Base-by-base conservation (phyloP, 331 rosid genomes). In the Quercus phellos region DNA sequence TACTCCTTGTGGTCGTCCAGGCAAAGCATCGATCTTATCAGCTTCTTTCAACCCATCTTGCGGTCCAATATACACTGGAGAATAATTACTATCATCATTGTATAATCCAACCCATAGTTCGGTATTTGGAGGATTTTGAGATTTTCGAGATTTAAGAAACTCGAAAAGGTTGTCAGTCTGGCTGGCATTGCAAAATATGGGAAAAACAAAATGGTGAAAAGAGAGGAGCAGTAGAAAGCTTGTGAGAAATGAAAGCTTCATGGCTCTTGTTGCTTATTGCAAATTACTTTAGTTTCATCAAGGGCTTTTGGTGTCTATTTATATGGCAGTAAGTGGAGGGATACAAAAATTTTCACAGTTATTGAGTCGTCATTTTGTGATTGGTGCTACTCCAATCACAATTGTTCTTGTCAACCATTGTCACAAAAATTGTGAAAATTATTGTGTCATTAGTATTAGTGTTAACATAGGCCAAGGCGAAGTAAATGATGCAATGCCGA, bases 1-100 rank as follows among this genome's bases (percentile, higher is more conserved):
- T n/a, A 81, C 88, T 5, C 77, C 90, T 43, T 71, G 10, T 0
- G 94, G 90, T 50, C 88, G 87, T 55, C 94, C 94, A 1, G 90
- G 94, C 86, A 88, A 77, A 72, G 38, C 77, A 10, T 83, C 66
- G 58, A 90, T 87, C 76, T 81, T 86, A 72, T 88, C 87, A 29
- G 22, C 85, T 66, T 85, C 68, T 59, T 6, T 86, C 60, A 78
- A 24, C 46, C 77, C 83, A 3, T 26, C 55, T 51, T 84, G 85
- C 70, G 78, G 22, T 70, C 79, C 85, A 6, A 68, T 73, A 67
- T 75, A 30, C 4, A 29, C 84, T 2, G 75, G 70, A 21, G 79
- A 14, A 0, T 22, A 58, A 27, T 54, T 12, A 6, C 51, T 43
- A 43, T 43, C 51, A 43, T 74, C 2, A 10, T 5, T 59, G 18